Evolutionary conservation across 2,329 filamentous ascomycete genomes (phyloP).

Genomic region (Aspergillus chevalieri): DNA sequence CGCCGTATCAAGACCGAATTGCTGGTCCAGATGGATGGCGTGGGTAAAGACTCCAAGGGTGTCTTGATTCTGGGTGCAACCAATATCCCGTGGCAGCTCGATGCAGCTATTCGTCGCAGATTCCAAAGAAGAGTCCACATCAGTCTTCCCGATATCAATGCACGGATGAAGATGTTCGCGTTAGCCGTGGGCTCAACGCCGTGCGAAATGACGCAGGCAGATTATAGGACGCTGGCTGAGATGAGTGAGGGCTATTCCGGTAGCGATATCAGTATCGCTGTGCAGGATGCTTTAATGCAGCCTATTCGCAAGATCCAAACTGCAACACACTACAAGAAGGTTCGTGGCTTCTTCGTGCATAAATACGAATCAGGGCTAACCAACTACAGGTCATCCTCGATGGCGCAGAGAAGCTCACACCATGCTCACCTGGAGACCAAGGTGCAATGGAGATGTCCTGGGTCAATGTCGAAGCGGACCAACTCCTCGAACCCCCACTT

Average conservation of each 20-base stretch:
- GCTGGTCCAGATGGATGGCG: constrained; percentile 98
- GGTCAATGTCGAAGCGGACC: constrained; percentile 76
- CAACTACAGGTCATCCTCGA: constrained; percentile 61
- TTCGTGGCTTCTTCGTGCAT: constrained; percentile 33
- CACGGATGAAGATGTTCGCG: constrained; percentile 92
- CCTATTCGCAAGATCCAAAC: constrained; percentile 95
- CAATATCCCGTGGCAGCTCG: constrained; percentile 98
- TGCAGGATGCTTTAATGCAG: constrained; percentile 95
- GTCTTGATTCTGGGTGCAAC: constrained; percentile 93
- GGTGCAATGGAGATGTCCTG: constrained; percentile 91
- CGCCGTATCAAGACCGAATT: constrained; percentile 97
- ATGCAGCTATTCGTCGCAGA: constrained; percentile 88
- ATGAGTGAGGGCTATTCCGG: constrained; percentile 92
- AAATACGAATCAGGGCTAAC: constrained; percentile 1
- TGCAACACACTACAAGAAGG: constrained; percentile 95
- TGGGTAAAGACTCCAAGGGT: constrained; percentile 89
- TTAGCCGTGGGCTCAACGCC: constrained; percentile 89
- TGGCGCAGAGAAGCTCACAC: constrained; percentile 57
- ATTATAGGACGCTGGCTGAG: constrained; percentile 73
- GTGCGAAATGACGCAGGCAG: constrained; percentile 69
- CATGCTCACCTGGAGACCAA: constrained; percentile 85
- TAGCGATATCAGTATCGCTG: constrained; percentile 90
- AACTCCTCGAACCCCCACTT: constrained; percentile 79
- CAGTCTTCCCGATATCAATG: constrained; percentile 77
- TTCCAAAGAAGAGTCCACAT: constrained; percentile 97